A percentile compares a stretch with the other conserved stretches of the same genome.
Conservation (phyloP, 2,329 filamentous ascomycete genomes). For the Xenosphaeropsis pyriputrescens region DNA sequence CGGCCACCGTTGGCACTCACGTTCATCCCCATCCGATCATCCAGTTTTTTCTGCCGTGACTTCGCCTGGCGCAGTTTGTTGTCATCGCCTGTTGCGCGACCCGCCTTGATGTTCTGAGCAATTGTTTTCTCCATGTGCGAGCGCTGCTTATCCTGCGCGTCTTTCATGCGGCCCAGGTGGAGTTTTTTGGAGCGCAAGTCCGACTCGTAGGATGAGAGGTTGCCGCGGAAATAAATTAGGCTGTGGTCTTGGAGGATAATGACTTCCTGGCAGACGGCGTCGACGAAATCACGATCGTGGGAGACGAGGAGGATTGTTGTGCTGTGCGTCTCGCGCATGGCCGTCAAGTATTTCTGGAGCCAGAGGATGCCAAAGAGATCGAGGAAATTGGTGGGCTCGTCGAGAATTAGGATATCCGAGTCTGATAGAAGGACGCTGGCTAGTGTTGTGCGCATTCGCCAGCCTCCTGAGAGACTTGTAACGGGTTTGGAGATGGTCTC, state of each 20-base stretch:
- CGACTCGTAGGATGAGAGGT: constrained; percentile 56
- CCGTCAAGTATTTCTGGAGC: constrained; percentile 59
- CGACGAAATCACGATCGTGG: constrained; percentile 71
- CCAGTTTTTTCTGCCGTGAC: constrained; percentile 70
- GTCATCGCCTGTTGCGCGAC: constrained; percentile 65
- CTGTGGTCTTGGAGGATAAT: constrained; percentile 60
- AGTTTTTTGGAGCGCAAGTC: constrained; percentile 52
- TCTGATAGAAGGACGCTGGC: constrained; percentile 55
- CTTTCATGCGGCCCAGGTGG: constrained; percentile 61
- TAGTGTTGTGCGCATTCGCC: constrained; percentile 56
- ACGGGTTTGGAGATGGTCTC: constrained; percentile 42
- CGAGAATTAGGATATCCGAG: constrained; percentile 65
- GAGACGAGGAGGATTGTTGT: constrained; percentile 67
- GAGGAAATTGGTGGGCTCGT: constrained; percentile 80
- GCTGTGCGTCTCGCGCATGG: constrained; percentile 32
- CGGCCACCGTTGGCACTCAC: constrained; percentile 55
- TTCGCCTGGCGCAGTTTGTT: constrained; percentile 81
- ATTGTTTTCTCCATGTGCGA: constrained; percentile 72
- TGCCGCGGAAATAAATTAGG: constrained; percentile 62
- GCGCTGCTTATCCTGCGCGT: constrained; percentile 67
- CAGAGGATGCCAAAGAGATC: constrained; percentile 75
- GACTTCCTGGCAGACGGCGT: constrained; percentile 60
- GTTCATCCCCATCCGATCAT: constrained; percentile 66
- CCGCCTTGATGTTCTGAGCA: constrained; percentile 57
- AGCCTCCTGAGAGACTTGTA: constrained; percentile 59